Conservation (phyloP, 257 asterid species). For the Cordia subcordata region DNA sequence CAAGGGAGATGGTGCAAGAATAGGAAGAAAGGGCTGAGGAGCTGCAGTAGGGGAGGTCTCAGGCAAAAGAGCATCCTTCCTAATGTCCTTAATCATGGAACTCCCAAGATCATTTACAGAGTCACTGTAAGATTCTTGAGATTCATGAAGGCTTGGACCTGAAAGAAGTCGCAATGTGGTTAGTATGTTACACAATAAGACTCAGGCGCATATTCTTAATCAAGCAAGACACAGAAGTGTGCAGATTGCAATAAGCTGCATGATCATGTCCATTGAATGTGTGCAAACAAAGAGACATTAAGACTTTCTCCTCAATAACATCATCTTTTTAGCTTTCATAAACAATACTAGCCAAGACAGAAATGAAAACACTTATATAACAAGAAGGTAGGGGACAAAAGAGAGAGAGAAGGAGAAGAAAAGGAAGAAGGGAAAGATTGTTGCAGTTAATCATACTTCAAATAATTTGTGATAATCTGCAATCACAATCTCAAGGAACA, state of each 20-base stretch:
- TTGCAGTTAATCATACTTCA: too few relatives aligned
- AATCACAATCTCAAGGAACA: too few relatives aligned
- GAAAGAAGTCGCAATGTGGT: neutral
- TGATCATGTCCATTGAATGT: neutral
- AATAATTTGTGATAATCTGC: too few relatives aligned
- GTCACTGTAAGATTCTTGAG: slow-evolving; percentile 28
- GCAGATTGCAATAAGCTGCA: neutral
- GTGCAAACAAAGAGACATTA: neutral
- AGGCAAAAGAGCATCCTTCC: slow-evolving; percentile 57
- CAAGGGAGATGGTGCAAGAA: slow-evolving; percentile 93
- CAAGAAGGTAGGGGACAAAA: too few relatives aligned
- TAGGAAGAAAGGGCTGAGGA: slow-evolving; percentile 85
- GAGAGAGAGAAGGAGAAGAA: too few relatives aligned
- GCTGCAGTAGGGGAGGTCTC: slow-evolving; percentile 52
- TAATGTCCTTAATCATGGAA: slow-evolving; percentile 27
- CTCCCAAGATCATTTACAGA: slow-evolving; percentile 26
- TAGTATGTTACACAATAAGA: neutral
- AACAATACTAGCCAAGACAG: neutral
- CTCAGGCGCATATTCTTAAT: neutral
- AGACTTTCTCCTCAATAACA: too few relatives aligned
- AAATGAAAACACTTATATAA: too few relatives aligned
- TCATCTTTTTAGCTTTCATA: neutral
- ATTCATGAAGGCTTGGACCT: slow-evolving; percentile 45
- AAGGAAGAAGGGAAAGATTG: too few relatives aligned
- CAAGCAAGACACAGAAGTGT: neutral